Evolutionary conservation across 768 basidiomycete species (phyloP).

Genomic region (Serendipita vermifera): DNA sequence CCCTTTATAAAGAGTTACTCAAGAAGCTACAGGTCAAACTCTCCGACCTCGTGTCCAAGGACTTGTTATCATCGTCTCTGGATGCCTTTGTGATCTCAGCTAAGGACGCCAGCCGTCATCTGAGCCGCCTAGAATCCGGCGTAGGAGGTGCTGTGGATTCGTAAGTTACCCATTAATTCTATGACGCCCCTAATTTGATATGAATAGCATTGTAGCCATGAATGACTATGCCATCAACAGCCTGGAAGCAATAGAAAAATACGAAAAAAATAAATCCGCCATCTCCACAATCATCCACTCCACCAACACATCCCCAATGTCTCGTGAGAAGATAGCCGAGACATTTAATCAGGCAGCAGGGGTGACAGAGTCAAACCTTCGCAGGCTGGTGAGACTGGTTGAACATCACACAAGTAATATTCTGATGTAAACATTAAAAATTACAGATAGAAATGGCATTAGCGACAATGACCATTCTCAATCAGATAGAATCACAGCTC

Average conservation of each 20-base stretch:
- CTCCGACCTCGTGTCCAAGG: background rate
- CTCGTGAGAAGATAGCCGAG: background rate
- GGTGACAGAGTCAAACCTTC: conserved; percentile 1
- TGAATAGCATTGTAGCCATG: conserved; percentile 3
- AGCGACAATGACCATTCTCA: background rate
- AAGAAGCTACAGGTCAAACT: conserved; percentile 3
- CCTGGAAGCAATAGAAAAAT: background rate
- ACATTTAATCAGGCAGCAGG: conserved; percentile 7
- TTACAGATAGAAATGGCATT: background rate
- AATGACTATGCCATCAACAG: conserved; percentile 2
- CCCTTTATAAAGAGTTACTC: background rate
- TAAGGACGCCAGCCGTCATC: conserved; percentile 2
- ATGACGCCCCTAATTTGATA: too few species aligned
- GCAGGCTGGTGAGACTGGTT: background rate
- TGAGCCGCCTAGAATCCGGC: background rate
- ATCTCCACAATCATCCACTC: background rate
- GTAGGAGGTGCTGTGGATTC: conserved; percentile 5
- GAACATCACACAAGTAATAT: too few species aligned
- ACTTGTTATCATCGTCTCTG: background rate
- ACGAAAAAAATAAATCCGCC: background rate
- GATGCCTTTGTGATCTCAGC: background rate
- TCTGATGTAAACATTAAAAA: too few species aligned
- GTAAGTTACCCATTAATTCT: too few species aligned
- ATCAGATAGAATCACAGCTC: background rate
- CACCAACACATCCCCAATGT: background rate